Conservation (phyloP, 768 basidiomycete genomes). For the Mycena metata region DNA sequence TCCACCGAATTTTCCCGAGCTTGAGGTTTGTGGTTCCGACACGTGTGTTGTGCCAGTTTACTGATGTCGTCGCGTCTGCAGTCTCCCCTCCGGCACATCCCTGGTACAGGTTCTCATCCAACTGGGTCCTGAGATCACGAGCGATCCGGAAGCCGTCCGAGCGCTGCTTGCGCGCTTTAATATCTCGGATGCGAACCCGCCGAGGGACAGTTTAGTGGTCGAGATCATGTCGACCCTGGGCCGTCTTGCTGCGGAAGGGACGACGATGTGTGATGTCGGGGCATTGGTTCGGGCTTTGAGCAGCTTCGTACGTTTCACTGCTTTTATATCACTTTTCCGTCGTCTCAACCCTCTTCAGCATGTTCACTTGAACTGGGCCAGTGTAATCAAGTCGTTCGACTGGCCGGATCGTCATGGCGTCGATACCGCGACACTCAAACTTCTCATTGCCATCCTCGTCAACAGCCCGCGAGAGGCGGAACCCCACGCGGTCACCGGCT, state of each 20-base stretch:
- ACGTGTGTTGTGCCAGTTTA: conserved; percentile 33
- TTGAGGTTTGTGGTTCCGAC: conserved; percentile 66
- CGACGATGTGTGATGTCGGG: conserved; percentile 79
- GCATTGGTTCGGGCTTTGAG: conserved; percentile 79
- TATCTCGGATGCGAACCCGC: conserved; percentile 78
- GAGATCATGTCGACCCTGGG: conserved; percentile 80
- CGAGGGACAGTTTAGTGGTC: conserved; percentile 75
- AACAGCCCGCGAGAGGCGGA: conserved; percentile 84
- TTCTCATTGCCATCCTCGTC: conserved; percentile 89
- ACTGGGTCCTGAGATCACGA: conserved; percentile 84
- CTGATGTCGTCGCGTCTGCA: conserved; percentile 47
- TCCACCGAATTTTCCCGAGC: conserved; percentile 80
- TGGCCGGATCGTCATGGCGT: conserved; percentile 85
- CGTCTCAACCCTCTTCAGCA: conserved; percentile 57
- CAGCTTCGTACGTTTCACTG: conserved; percentile 72
- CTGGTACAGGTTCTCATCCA: conserved; percentile 83
- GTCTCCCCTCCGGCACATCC: conserved; percentile 75
- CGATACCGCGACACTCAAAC: conserved; percentile 90
- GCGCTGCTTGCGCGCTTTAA: conserved; percentile 82
- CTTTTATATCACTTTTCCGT: conserved; percentile 13
- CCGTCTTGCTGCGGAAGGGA: conserved; percentile 80
- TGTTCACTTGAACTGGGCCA: conserved; percentile 81
- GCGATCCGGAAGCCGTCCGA: conserved; percentile 77
- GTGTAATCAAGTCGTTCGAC: conserved; percentile 89
- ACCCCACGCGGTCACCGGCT: conserved; percentile 85